Base-by-base conservation (phyloP, 2,329 filamentous ascomycete species). In the Catunica adiposa region DNA sequence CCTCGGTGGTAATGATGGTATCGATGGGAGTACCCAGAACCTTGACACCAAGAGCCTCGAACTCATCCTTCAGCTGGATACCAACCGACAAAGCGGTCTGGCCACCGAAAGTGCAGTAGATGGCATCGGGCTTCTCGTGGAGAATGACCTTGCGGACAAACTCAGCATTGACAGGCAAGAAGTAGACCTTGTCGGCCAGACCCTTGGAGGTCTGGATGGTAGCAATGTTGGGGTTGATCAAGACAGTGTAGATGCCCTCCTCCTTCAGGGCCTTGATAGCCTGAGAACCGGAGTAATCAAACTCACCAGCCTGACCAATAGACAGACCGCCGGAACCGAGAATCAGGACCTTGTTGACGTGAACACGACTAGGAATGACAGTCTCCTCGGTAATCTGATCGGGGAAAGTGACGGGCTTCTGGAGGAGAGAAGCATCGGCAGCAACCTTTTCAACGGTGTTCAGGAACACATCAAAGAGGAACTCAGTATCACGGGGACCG, bases 221-320 rank as follows among this genome's bases (percentile, higher is more conserved):
- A 62, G 92, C 92, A 67, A 98, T 97, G 68, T 98, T 98, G 57
- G 92, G 92, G 72, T 98, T 98, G 77, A 98, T 97, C 60, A 98
- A 75, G 61, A 98, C 84, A 2, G 92, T 96, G 74, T 96, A 97
- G 64, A 97, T 96, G 59, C 89, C 90, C 71, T 97, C 92, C 68
- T 97, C 86, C 71, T 97, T 97, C 63, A 98, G 68, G 38, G 92
- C 92, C 74, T 98, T 98, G 75, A 98, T 97, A 48, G 90, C 92
- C 70, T 98, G 92, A 69, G 86, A 94, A 60, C 92, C 92, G 55
- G 92, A 97, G 73, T 98, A 98, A 68, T 98, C 92, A 62, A 98
- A 98, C 69, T 98, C 92, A 69, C 92, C 92, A 61, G 92, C 92
- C 69, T 98, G 92, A 14, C 92, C 92, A 68, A 98, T 98, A 69